These are phyloP conservation scores for Brachypodium distachyon DNA, from an alignment of 202 grass and related monocot genomes.

Conservation along the genomic window DNA sequence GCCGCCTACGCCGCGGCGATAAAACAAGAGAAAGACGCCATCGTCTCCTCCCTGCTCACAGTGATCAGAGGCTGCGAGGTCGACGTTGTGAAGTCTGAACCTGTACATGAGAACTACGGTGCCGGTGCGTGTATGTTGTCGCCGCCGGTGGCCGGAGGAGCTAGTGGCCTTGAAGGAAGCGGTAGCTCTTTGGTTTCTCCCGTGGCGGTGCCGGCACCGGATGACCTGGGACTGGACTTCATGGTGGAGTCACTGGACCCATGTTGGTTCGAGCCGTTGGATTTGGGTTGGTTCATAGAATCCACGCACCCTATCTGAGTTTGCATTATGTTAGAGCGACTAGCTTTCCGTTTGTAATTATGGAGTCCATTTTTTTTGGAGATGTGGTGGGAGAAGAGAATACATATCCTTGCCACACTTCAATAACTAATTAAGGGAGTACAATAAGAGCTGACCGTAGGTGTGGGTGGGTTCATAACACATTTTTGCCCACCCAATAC, in stretches of 20 bases:
- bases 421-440: no score
- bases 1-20: background rate
- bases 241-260: slow-evolving; percentile 3
- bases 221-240: slow-evolving; percentile 22
- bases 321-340: no score
- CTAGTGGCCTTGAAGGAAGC: background rate
- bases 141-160: background rate
- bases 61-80: background rate
- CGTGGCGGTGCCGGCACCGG: background rate
- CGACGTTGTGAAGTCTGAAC: background rate
- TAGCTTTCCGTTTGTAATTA: background rate
- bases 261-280: slow-evolving; percentile 34
- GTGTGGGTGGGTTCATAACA: no score
- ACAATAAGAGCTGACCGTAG: no score
- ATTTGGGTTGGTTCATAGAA: slow-evolving; percentile 38
- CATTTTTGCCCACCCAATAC: no score
- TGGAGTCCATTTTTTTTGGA: background rate
- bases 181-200: slow-evolving; percentile 8
- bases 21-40: slow-evolving; percentile 24
- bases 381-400: background rate
- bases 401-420: no score
- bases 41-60: slow-evolving; percentile 33
- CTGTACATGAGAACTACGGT: background rate
- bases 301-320: background rate
- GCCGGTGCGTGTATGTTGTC: background rate